These are phyloP conservation scores for Pythium scleroteichum DNA, from an alignment of 352 stramenopile genomes.

Conservation along the genomic window DNA sequence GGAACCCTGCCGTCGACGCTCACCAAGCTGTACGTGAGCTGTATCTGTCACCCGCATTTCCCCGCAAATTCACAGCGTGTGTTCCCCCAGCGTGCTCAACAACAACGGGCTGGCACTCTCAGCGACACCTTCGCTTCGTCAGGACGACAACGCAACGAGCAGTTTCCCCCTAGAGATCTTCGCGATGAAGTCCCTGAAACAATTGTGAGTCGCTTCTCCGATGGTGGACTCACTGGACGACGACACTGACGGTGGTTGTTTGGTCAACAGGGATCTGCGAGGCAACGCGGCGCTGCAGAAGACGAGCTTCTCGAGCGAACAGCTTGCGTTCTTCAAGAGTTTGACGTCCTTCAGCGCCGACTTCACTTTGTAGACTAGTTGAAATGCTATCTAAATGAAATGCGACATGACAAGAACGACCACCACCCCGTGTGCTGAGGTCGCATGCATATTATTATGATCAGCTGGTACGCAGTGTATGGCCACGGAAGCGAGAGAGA, in stretches of 20 bases:
- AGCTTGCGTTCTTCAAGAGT: constrained; percentile 22
- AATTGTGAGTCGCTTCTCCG: constrained; percentile 8
- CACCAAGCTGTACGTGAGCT: constrained; percentile 17
- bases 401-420: too few species aligned
- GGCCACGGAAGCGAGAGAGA: background rate
- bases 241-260: background rate
- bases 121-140: background rate
- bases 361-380: constrained; percentile 14
- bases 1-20: constrained; percentile 13
- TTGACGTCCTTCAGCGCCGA: constrained; percentile 21
- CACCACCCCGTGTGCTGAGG: background rate
- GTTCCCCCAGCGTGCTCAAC: constrained; percentile 17
- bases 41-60: background rate
- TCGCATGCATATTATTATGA: constrained; percentile 26
- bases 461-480: constrained; percentile 11
- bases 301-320: constrained; percentile 18
- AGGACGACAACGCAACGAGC: constrained; percentile 10
- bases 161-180: constrained; percentile 21
- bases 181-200: constrained; percentile 12
- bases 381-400: background rate
- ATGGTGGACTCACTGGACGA: background rate
- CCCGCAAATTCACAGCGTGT: background rate
- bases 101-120: constrained; percentile 21
- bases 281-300: constrained; percentile 16
- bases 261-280: constrained; percentile 13